These are phyloP conservation scores for Kodamaea nitidulidarum DNA, from an alignment of 805 yeast genomes.

Conservation along the genomic window DNA sequence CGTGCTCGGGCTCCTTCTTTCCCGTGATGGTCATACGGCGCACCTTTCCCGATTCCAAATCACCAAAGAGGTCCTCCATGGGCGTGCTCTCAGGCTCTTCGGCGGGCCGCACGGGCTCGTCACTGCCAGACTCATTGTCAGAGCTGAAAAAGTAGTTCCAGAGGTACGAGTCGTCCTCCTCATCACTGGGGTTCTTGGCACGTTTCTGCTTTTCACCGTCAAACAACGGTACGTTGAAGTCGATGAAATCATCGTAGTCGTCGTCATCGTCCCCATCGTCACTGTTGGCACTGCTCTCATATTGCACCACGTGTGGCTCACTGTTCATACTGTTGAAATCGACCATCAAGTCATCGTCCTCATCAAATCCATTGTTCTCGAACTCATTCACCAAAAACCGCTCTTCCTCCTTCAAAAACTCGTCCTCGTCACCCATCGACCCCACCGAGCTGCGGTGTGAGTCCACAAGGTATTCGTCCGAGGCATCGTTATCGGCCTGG, in stretches of 20 bases:
- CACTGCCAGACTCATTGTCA: conserved; percentile 32
- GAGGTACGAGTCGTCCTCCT: conserved; percentile 65
- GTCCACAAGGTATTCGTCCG: conserved; percentile 30
- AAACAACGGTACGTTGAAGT: conserved; percentile 31
- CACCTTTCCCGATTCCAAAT: conserved; percentile 14
- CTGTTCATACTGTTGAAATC: conserved; percentile 18
- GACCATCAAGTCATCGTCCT: conserved; percentile 11
- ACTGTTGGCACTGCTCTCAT: conserved; percentile 33
- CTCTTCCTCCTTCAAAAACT: conserved; percentile 42
- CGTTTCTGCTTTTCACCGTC: conserved; percentile 12
- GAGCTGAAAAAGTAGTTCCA: conserved; percentile 69
- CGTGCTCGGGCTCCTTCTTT: conserved; percentile 5
- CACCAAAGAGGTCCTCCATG: conserved; percentile 22
- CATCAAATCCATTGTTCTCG: conserved; percentile 23
- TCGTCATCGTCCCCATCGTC: conserved; percentile 35
- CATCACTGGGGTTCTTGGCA: too few relatives aligned
- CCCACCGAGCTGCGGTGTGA: conserved; percentile 23
- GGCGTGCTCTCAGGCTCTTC: conserved; percentile 20
- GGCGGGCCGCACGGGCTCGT: conserved; percentile 12
- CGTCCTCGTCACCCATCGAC: conserved; percentile 32
- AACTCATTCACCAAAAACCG: conserved; percentile 43
- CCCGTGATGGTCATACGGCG: conserved; percentile 8
- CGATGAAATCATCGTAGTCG: conserved; percentile 38
- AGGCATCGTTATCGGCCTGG: conserved; percentile 42
- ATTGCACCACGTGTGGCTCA: conserved; percentile 38